phyloP scores from a whole-genome alignment of 208 protist genomes.

The Endotrypanum monterogeii region DNA sequence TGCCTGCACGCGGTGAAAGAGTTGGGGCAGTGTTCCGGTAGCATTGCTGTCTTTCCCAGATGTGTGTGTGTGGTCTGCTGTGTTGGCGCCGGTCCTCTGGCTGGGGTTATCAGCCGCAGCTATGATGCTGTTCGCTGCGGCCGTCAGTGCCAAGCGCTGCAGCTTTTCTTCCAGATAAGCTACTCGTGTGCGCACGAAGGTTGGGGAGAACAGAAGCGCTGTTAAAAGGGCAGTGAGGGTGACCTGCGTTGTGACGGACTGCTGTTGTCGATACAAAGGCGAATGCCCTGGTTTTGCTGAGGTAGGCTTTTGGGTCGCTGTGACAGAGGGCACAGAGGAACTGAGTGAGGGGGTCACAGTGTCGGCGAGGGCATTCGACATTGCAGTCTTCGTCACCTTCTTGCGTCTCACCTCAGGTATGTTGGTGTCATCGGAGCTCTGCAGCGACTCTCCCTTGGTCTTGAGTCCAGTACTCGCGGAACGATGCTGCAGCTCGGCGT shows the following conservation, averaged over 20 bases:
- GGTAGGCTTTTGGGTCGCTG: neutral
- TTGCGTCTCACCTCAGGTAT: slow-evolving; percentile 6
- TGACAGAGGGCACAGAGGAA: neutral
- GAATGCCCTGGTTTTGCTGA: neutral
- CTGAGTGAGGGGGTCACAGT: neutral
- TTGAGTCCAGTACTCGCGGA: neutral
- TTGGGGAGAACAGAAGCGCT: slow-evolving; percentile 28
- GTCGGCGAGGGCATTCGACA: neutral
- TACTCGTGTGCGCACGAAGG: slow-evolving; percentile 24
- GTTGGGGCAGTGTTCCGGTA: slow-evolving; percentile 13
- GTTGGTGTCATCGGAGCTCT: neutral
- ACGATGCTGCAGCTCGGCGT: slow-evolving; percentile 2
- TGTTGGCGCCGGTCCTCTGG: neutral
- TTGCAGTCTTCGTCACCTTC: neutral
- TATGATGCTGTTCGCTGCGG: slow-evolving; percentile 3
- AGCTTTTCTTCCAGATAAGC: slow-evolving; percentile 26
- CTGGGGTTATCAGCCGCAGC: neutral
- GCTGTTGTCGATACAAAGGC: slow-evolving; percentile 3
- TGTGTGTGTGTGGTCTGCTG: neutral
- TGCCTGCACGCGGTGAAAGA: slow-evolving; percentile 35
- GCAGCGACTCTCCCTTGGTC: slow-evolving; percentile 8
- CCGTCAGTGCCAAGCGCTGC: slow-evolving; percentile 5
- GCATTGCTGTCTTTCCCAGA: neutral
- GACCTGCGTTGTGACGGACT: slow-evolving; percentile 16
- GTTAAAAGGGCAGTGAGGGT: slow-evolving; percentile 20